A percentile compares a stretch with the other conserved stretches of the same genome.
phyloP scores from a whole-genome alignment of 148 eudicot genomes.

The Selenicereus undatus region DNA sequence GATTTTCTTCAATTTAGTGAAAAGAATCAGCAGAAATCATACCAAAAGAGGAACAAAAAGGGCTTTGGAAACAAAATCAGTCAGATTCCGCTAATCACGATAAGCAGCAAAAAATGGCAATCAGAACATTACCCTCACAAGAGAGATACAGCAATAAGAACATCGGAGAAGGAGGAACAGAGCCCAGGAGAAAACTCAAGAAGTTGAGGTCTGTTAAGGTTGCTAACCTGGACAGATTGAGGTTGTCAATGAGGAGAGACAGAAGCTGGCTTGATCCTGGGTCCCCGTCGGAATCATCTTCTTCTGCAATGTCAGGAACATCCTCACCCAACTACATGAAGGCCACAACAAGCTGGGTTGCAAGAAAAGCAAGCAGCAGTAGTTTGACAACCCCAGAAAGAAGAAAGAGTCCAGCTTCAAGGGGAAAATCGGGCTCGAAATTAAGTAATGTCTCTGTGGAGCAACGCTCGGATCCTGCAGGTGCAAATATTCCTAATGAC shows the following conservation, averaged over 20 bases:
- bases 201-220: slow-evolving; percentile 57
- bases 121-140: slow-evolving; percentile 23
- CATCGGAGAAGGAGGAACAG: slow-evolving; percentile 31
- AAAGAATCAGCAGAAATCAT: slow-evolving; percentile 5
- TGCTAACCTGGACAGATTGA: slow-evolving; percentile 41
- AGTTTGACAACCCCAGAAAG: not conserved
- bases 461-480: slow-evolving; percentile 22
- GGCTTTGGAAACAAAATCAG: slow-evolving; percentile 1
- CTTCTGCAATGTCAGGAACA: slow-evolving; percentile 21
- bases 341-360: slow-evolving; percentile 43
- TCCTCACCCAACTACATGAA: slow-evolving; percentile 44
- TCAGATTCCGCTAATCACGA: slow-evolving; percentile 23
- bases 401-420: slow-evolving; percentile 7
- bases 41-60: not conserved
- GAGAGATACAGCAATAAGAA: slow-evolving; percentile 16
- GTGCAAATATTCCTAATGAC: slow-evolving; percentile 15
- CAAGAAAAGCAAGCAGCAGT: slow-evolving; percentile 34
- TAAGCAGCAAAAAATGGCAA: slow-evolving; percentile 20
- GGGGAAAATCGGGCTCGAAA: slow-evolving; percentile 9
- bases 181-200: slow-evolving; percentile 46
- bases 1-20: slow-evolving; percentile 13
- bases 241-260: slow-evolving; percentile 34
- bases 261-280: slow-evolving; percentile 23
- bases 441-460: slow-evolving; percentile 7
- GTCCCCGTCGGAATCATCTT: slow-evolving; percentile 16